Percentiles rank a stretch among this genome's conserved stretches.
Conservation (phyloP, 495 filamentous ascomycete genomes). For the Hypoxylon rickii region DNA sequence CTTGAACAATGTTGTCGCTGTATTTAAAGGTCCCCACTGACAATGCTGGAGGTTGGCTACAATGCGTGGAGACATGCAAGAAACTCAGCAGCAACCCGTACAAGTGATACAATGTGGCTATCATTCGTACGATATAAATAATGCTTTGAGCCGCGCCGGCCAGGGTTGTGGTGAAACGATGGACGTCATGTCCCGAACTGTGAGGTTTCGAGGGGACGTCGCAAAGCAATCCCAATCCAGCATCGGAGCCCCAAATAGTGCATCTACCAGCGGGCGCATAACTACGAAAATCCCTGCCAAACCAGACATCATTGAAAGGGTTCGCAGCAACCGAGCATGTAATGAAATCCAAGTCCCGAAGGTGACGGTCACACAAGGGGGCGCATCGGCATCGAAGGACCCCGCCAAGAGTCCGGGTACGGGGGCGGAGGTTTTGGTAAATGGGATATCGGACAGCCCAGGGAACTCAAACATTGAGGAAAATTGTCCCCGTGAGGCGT, state of each 20-base stretch:
- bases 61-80: too few species aligned
- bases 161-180: not conserved
- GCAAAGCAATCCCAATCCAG: not conserved
- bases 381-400: too few species aligned
- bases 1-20: not conserved
- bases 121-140: not conserved
- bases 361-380: too few species aligned
- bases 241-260: not conserved
- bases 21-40: not conserved
- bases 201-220: not conserved
- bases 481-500: not conserved
- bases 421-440: too few species aligned
- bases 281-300: too few species aligned
- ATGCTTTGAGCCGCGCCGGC: not conserved
- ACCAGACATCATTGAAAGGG: too few species aligned
- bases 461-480: not conserved
- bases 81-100: not conserved
- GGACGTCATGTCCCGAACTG: not conserved
- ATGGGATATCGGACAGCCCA: not conserved
- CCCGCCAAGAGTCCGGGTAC: too few species aligned
- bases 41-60: not conserved
- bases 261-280: not conserved
- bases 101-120: not conserved
- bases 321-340: too few species aligned
- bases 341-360: too few species aligned